Evolutionary conservation across 1,139 yeast species (phyloP).

Genomic region (Yarrowia galli): DNA sequence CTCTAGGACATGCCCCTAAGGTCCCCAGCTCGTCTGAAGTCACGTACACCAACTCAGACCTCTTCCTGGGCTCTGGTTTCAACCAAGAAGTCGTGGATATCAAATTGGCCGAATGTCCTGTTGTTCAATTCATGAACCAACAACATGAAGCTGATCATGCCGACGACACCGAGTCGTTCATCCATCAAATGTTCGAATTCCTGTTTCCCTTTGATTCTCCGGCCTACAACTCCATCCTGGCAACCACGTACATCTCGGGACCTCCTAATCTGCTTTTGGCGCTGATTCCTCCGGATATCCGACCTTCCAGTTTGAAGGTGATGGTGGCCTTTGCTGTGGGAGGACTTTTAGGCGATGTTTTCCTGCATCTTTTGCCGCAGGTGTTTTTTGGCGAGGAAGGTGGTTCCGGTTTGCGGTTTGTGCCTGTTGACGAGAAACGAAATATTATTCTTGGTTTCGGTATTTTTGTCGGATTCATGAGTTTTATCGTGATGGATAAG

Average conservation of each 20-base stretch:
- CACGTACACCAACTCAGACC: not conserved
- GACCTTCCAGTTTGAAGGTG: constrained; percentile 57
- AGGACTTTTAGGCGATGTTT: constrained; percentile 72
- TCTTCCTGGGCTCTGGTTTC: constrained; percentile 35
- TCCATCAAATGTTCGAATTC: constrained; percentile 45
- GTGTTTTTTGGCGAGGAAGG: constrained; percentile 61
- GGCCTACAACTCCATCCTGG: constrained; percentile 64
- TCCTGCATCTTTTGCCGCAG: constrained; percentile 70
- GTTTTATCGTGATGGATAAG: constrained; percentile 66
- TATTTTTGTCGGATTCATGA: constrained; percentile 63
- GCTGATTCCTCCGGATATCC: constrained; percentile 59
- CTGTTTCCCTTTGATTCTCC: constrained; percentile 62
- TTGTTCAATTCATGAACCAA: constrained; percentile 21
- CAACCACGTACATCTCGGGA: constrained; percentile 67
- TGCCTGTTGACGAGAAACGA: constrained; percentile 58
- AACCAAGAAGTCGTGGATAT: constrained; percentile 28
- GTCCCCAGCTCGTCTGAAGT: not conserved
- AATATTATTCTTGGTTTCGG: constrained; percentile 59
- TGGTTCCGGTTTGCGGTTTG: constrained; percentile 52
- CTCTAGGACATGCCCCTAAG: constrained; percentile 19
- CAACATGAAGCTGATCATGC: constrained; percentile 39
- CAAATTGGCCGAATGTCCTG: constrained; percentile 3
- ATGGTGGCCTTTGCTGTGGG: constrained; percentile 72
- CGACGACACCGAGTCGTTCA: constrained; percentile 46
- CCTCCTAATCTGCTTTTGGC: constrained; percentile 65